Base-by-base conservation (phyloP, 1,139 yeast species). In the Candida freyschussii region DNA sequence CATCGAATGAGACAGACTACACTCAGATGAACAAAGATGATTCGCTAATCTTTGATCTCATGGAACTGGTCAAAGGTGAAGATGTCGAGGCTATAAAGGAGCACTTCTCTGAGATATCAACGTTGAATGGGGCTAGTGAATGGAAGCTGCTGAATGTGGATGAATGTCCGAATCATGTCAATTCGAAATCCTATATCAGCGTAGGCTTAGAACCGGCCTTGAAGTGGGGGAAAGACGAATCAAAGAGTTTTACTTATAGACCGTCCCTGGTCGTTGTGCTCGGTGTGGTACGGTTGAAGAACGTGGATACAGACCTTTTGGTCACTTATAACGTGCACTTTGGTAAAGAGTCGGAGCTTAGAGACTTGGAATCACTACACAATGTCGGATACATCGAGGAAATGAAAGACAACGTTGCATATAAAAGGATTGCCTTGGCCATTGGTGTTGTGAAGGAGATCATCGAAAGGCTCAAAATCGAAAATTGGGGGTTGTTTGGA, bases 31-130 rank as follows among this genome's bases (percentile, higher is more conserved):
- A 62, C 26, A 52, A 56, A 29, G 77, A 80, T 39, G 78, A 73
- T 43, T 72, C 89, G 12, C 53, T 86, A 11, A 78, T 86, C 13
- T 57, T 86, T 25, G 96, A 87, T 48, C 59, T 87, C 14, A 58
- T 85, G 47, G 93, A 86, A 52, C 52, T 60, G 25, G 75, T 78
- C 0, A 71, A 65, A 0, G 27, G 48, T 0, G 60, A 59, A 11
- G 62, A 65, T 11, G 48, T 54, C 0, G 60, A 52, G 7, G 68
- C 72, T 0, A 47, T 67, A 20, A 48, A 50, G 13, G 57, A 52
- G 23, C 75, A 69, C 45, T 44, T 68, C 11, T 48, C 56, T n/a
- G 75, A 69, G 37, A 55, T 69, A 17, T 53, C 65, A 1, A 50
- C 49, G 4, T 43, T 67, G 25, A 67, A 68, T 40, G 64, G 57